A percentile compares a stretch with the other conserved stretches of the same genome.
These are phyloP conservation scores for Hepatocystis sp. DNA, from an alignment of 169 alveolate genomes.

Conservation along the genomic window DNA sequence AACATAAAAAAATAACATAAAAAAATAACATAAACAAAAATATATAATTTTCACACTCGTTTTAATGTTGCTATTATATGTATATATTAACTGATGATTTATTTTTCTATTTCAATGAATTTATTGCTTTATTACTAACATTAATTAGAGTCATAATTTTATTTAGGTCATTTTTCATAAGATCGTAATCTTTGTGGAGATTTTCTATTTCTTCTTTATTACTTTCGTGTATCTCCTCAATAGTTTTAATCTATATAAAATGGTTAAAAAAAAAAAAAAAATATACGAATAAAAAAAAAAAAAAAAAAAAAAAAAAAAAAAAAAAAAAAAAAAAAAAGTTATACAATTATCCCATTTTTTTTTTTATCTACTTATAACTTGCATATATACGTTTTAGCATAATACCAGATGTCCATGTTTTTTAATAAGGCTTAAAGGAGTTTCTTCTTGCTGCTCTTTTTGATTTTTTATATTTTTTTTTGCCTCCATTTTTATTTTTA, in stretches of 20 bases:
- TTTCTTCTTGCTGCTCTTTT: conserved; percentile 15
- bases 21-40: too few species aligned
- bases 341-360: too few species aligned
- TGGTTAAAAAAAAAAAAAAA: too few species aligned
- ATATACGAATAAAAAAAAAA: too few species aligned
- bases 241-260: conserved; percentile 16
- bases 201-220: conserved; percentile 37
- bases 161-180: conserved; percentile 34
- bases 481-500: not conserved
- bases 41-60: too few species aligned
- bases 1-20: too few species aligned
- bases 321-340: too few species aligned
- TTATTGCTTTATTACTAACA: conserved; percentile 38
- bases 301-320: too few species aligned
- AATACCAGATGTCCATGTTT: conserved; percentile 48
- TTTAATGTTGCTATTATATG: too few species aligned
- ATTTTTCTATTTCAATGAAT: conserved; percentile 32
- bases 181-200: conserved; percentile 16
- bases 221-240: conserved; percentile 28
- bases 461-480: not conserved
- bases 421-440: conserved; percentile 31
- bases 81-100: too few species aligned
- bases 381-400: not conserved
- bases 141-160: conserved; percentile 41
- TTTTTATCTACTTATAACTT: too few species aligned